These are phyloP conservation scores for Argentina anserina DNA, from an alignment of 306 rosid species.

Conservation along the genomic window DNA sequence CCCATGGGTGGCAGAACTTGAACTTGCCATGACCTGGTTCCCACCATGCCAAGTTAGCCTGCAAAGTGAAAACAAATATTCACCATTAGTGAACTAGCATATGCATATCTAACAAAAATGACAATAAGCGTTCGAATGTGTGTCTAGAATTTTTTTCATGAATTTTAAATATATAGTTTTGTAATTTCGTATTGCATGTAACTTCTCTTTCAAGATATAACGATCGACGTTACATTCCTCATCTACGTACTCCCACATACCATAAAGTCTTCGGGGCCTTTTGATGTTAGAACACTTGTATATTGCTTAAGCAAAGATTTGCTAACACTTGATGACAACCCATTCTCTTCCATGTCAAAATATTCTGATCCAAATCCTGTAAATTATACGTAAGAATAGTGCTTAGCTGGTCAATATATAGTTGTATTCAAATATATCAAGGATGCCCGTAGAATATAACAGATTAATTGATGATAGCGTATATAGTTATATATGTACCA, in stretches of 20 bases:
- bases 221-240: neutral
- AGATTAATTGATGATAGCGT: too few relatives aligned
- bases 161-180: too few relatives aligned
- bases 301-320: slow-evolving; percentile 4
- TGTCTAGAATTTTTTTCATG: too few relatives aligned
- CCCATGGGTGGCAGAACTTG: slow-evolving; percentile 27
- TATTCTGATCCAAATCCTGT: slow-evolving; percentile 24
- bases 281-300: slow-evolving; percentile 19
- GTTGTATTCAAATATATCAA: neutral
- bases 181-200: too few relatives aligned
- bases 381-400: neutral
- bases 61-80: neutral
- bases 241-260: neutral
- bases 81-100: neutral
- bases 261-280: slow-evolving; percentile 23
- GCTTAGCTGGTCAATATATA: too few relatives aligned
- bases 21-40: slow-evolving; percentile 25
- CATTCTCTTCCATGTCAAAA: neutral
- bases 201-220: neutral
- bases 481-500: too few relatives aligned
- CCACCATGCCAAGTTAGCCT: slow-evolving; percentile 34
- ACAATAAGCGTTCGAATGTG: too few relatives aligned
- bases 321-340: neutral
- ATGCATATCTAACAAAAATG: too few relatives aligned
- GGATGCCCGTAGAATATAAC: neutral